phyloP scores from a whole-genome alignment of 2,329 filamentous ascomycete genomes.

The Verticillium nubilum region DNA sequence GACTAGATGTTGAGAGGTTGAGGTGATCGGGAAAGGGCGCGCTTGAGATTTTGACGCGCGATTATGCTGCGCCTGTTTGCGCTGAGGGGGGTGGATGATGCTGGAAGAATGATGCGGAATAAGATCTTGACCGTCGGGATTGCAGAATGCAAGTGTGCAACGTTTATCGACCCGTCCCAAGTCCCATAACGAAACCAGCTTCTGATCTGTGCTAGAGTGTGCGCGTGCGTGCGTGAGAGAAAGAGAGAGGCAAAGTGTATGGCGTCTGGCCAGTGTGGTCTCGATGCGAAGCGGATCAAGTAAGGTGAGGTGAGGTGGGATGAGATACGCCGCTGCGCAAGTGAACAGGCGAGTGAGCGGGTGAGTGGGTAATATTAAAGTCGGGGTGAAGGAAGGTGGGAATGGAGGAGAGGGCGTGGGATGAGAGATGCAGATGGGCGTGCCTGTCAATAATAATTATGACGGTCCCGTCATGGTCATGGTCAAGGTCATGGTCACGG shows the following conservation, averaged over 20 bases:
- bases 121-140: not conserved
- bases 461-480: not conserved
- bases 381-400: constrained; percentile 4
- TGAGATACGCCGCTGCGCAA: not conserved
- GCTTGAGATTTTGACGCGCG: constrained; percentile 33
- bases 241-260: not conserved
- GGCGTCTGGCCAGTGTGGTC: not conserved
- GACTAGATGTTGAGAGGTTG: not conserved
- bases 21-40: not conserved
- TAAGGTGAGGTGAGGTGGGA: not conserved
- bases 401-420: constrained; percentile 9
- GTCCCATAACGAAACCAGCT: not conserved
- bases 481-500: not conserved
- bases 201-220: not conserved
- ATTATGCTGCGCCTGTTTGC: constrained; percentile 37
- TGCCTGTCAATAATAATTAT: not conserved
- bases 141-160: not conserved
- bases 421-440: constrained; percentile 3
- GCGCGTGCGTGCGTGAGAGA: not conserved
- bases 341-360: not conserved
- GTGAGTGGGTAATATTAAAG: not conserved
- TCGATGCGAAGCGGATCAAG: not conserved
- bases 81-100: constrained; percentile 5
- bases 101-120: not conserved
- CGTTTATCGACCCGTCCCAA: not conserved